Base-by-base conservation (phyloP, 192 early-diverging fungal species). In the Chytriomyces confervae region DNA sequence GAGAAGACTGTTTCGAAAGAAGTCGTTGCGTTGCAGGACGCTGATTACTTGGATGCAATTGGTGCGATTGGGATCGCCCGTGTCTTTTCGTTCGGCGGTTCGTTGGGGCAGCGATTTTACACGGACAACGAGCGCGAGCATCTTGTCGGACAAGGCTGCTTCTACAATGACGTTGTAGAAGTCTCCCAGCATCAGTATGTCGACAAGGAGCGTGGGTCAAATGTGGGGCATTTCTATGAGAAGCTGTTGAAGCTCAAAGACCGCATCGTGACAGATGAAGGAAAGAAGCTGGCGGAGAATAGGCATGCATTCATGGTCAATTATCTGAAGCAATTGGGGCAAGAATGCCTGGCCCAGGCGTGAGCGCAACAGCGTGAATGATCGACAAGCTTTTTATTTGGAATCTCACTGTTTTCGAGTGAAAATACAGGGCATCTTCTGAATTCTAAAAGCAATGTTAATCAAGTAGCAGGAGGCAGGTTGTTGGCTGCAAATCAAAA, bases 21-120 rank as follows among this genome's bases (percentile, higher is more conserved):
- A 57, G 13, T 65, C 4, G 24, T 16, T 16, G 62, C 36, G 5
- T 61, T 82, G 23, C 76, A 75, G 50, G 80, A 82, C 45, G 80
- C 80, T 7, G 80, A 82, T 67, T 45, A 60, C 6, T 50, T 82
- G 18, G 80, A 82, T 50, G 80, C 80, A 6, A 82, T 82, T 50
- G 80, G 80, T 6, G 80, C 80, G 1, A 75, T 82, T 18, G 80
- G 80, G 18, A 82, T 82, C 29, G 80, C 77, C 27, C 69, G 80
- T 7, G 64, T 49, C 62, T 82, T 82, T 51, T 45, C 77, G 2
- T 82, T 80, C 53, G 80, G 80, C 16, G 80, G 77, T 11, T 49
- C 77, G 8, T 53, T 61, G 5, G 63, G 20, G 16, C 61, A 64
- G 8, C 64, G 69, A 50, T 11, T 72, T 7, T 72, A 72, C 44